Evolutionary conservation across 2,329 filamentous ascomycete species (phyloP), one percentile per base, ranked within the genome.

Genomic region (Penicillium glabrum): DNA sequence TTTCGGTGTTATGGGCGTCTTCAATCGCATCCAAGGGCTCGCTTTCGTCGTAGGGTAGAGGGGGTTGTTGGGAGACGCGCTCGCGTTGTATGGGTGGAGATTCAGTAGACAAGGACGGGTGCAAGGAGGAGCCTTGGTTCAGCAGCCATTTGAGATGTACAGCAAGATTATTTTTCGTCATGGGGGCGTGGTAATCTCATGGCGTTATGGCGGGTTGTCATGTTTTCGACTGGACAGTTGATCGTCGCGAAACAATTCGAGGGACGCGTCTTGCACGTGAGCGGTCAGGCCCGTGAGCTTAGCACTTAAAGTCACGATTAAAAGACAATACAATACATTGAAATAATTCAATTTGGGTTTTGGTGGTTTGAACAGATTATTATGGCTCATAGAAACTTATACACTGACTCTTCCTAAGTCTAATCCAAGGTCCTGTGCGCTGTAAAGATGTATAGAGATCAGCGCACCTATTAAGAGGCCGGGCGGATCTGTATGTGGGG

Each of bases 151-250:
- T 69, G 56, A 81, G 72, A 68, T 79, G 77, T 63, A 69, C 64
- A 51, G 68, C 66, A 52, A 81, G 61, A 63, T 81, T 81, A 69
- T 78, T 74, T 65, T 72, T 79, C 69, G 79, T 80, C 79, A 81
- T 81, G 74, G 70, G 72, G 73, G 61, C 69, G 64, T 69, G 29
- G 67, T 60, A 47, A 56, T 62, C 51, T 63, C 71, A 72, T 73
- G 60, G 54, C 65, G 67, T 62, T 65, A 44, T 26, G 46, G 39
- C 19, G 39, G 19, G 19, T 58, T 45, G 11, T 54, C 47, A 24
- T 39, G 23, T 27, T 24, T 37, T 23, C 24, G 26, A 35, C 35
- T 27, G 19, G 14, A 43, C 26, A n/a, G 11, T 29, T 47, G 11
- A 46, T 43, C 52, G 55, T 61, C 60, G 61, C 60, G 61, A 58